Percentiles rank a stretch among this genome's conserved stretches.
phyloP scores from a whole-genome alignment of 345 rosid genomes.

The Brassica nigra region DNA sequence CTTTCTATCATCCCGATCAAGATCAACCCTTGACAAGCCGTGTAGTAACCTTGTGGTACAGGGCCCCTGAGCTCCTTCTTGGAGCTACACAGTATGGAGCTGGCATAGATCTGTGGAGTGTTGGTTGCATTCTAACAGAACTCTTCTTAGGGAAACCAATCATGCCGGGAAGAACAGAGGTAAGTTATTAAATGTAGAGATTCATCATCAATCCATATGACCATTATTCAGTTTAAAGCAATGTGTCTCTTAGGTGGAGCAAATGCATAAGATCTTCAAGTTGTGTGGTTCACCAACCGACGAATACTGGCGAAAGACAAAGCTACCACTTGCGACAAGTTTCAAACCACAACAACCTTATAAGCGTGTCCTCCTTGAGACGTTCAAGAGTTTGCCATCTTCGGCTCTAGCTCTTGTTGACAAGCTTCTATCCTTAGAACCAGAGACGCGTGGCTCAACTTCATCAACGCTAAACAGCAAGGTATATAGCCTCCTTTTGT shows the following conservation, averaged over 20 bases:
- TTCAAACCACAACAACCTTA: constrained; percentile 95
- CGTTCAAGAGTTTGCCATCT: constrained; percentile 81
- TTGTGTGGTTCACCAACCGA: constrained; percentile 92
- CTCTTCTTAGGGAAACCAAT: constrained; percentile 87
- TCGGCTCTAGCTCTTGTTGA: constrained; percentile 78
- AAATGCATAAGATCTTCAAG: constrained; percentile 95
- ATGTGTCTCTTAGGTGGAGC: constrained; percentile 71
- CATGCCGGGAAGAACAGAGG: constrained; percentile 99
- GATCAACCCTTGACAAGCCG: constrained; percentile 92
- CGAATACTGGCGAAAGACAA: constrained; percentile 88
- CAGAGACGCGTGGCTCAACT: constrained; percentile 54
- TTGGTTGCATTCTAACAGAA: constrained; percentile 95
- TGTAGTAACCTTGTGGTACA: constrained; percentile 96
- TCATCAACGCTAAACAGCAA: constrained; percentile 59
- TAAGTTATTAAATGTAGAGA: constrained; percentile 24
- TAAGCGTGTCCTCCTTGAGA: constrained; percentile 73
- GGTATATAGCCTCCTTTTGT: constrained; percentile 41
- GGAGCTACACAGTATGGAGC: constrained; percentile 91
- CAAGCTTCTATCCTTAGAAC: constrained; percentile 89
- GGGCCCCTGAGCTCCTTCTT: constrained; percentile 96
- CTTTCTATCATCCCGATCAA: constrained; percentile 71
- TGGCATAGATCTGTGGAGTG: constrained; percentile 96
- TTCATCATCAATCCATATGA: not conserved
- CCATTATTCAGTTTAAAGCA: not conserved
- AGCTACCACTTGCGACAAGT: constrained; percentile 85